A percentile compares a stretch with the other conserved stretches of the same genome.
Conservation (phyloP, 495 filamentous ascomycete species). For the Viridothelium virens region DNA sequence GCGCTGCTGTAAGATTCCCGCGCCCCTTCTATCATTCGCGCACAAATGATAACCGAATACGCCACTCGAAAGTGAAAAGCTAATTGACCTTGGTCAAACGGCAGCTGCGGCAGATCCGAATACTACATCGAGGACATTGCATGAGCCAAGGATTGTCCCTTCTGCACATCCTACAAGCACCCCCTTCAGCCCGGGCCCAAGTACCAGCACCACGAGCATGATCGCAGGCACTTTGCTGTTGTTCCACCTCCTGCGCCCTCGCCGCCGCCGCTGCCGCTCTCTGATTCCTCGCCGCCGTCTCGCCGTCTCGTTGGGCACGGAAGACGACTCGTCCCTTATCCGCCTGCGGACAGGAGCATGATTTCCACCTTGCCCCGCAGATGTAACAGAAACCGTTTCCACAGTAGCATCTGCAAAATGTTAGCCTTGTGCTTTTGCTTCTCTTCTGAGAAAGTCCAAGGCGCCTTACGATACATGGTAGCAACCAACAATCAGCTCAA, state of each 20-base stretch:
- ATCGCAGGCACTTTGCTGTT: neutral
- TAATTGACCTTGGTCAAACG: neutral
- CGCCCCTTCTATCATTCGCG: too few relatives aligned
- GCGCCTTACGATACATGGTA: slow-evolving; percentile 39
- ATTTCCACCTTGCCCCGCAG: slow-evolving; percentile 47
- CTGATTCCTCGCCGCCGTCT: neutral
- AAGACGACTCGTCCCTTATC: neutral
- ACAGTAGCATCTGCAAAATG: slow-evolving; percentile 38
- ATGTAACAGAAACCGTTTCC: slow-evolving; percentile 51
- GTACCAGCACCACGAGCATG: neutral
- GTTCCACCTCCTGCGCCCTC: neutral
- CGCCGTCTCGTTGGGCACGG: neutral
- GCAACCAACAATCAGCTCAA: slow-evolving; percentile 41
- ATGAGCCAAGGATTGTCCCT: neutral
- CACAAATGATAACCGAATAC: too few relatives aligned
- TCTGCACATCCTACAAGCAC: neutral
- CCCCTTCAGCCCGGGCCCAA: neutral
- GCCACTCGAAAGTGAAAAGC: neutral
- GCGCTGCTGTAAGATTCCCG: too few relatives aligned
- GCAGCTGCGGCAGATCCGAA: neutral
- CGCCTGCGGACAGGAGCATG: slow-evolving; percentile 19
- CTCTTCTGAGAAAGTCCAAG: neutral
- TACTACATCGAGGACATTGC: neutral
- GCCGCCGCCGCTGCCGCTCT: neutral
- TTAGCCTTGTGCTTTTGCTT: neutral